phyloP scores from a whole-genome alignment of 2,329 filamentous ascomycete species.

The Eurotiales sp. region DNA sequence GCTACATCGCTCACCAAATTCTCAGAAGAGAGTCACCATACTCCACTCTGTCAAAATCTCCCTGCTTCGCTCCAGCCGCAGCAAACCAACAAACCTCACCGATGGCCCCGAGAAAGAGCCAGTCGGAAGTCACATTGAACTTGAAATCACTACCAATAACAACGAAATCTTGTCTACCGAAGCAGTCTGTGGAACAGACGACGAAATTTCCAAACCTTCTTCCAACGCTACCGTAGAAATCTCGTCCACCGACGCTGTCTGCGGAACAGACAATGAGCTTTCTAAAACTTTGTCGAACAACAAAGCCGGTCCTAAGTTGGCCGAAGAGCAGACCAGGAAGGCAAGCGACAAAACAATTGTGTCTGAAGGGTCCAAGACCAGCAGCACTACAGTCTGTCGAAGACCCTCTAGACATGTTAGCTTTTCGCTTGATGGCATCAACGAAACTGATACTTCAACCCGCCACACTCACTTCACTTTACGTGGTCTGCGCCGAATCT shows the following conservation, averaged over 20 bases:
- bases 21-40: not conserved
- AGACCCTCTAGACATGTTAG: conserved; percentile 28
- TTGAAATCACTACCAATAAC: not conserved
- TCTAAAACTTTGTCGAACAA: not conserved
- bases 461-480: not conserved
- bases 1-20: not conserved
- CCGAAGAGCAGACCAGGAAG: conserved; percentile 20
- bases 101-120: not conserved
- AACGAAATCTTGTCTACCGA: not conserved
- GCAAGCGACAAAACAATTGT: conserved; percentile 29
- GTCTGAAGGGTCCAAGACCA: conserved; percentile 32
- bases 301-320: conserved; percentile 9
- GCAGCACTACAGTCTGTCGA: conserved; percentile 29
- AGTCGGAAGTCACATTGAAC: not conserved
- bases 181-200: not conserved
- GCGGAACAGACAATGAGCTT: not conserved
- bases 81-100: not conserved
- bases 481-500: not conserved
- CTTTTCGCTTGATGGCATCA: conserved; percentile 13
- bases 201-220: not conserved
- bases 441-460: conserved; percentile 12
- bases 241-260: not conserved
- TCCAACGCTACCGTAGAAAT: not conserved
- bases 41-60: conserved; percentile 8
- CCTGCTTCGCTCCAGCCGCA: not conserved